Base-by-base conservation (phyloP, 352 stramenopile species). In the Thraustotheca clavata region DNA sequence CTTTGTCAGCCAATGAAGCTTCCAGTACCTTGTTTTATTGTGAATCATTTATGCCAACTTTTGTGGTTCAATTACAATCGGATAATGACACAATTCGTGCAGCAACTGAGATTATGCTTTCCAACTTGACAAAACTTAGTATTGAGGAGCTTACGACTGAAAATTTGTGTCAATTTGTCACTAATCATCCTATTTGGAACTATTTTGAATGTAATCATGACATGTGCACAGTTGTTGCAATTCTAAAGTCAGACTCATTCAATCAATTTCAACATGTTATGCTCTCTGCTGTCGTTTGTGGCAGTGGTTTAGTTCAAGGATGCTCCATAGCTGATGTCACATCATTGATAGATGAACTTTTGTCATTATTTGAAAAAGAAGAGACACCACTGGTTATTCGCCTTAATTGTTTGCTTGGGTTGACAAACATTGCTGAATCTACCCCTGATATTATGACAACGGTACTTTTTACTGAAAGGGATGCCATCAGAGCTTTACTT, bases 91-190 rank as follows among this genome's bases (percentile, higher is more conserved):
- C 81, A 9, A 73, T 89, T 31, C 73, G 74, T 5, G 72, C 70
- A 1, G 70, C 86, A 39, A 68, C 72, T 1, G 77, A 79, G 32
- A 83, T 75, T 29, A 70, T 93, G 16, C 73, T 91, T 26, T 80
- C 74, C 18, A 73, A 87, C 39, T 77, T 89, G 41, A 89, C 79
- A 0, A 78, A 90, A 38, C 88, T 87, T 61, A 76, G 87, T 8
- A 76, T 89, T 16, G 43, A 6, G 11, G 43, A 50, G 43, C 43
- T 27, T 73, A 6, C 22, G 6, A 5, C 41, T 24, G 49, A 59
- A 6, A 29, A 50, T 29, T 29, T 50, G 40, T 46, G 22, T 9
- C 5, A 11, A 27, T 49, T 12, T 12, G 14, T 38, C 9, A 40
- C 24, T 4, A 12, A 11, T 26, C 47, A 68, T 18, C 20, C 41